Conservation (phyloP, 2,329 filamentous ascomycete species). For the Exophiala sideris region DNA sequence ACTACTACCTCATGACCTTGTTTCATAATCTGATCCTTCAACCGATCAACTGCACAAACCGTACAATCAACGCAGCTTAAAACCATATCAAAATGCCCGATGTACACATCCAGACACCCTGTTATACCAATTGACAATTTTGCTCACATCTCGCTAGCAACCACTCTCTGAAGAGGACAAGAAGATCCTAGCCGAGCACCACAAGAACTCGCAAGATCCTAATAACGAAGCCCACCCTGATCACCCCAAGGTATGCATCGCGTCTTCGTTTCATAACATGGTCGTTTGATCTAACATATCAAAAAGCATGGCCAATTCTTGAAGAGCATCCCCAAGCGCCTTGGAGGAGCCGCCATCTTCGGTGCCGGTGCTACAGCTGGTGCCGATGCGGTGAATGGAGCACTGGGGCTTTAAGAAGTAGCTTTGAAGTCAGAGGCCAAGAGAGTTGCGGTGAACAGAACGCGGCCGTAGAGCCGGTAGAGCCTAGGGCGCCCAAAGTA, state of each 20-base stretch:
- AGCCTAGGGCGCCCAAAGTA: too few relatives aligned
- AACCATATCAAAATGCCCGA: too few relatives aligned
- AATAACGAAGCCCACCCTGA: background rate
- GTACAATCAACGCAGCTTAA: too few relatives aligned
- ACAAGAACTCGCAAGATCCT: background rate
- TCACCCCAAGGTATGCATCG: background rate
- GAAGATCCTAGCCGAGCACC: background rate
- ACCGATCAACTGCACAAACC: too few relatives aligned
- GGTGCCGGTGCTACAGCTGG: conserved; percentile 3
- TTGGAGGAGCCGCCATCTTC: background rate
- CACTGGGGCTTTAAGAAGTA: background rate
- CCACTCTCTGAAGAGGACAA: background rate
- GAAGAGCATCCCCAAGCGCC: background rate
- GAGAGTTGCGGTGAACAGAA: too few relatives aligned
- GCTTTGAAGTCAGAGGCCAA: too few relatives aligned
- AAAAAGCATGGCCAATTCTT: conserved; percentile 2
- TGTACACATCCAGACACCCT: too few relatives aligned
- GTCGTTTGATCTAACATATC: background rate
- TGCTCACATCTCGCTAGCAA: background rate
- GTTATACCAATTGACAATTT: too few relatives aligned
- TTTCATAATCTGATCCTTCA: too few relatives aligned
- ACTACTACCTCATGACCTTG: too few relatives aligned
- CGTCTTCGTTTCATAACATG: background rate
- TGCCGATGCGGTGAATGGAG: background rate
- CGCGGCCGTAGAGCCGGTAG: too few relatives aligned